Evolutionary conservation across 129 eudicot genomes (phyloP).

Genomic region (Arctium minus): DNA sequence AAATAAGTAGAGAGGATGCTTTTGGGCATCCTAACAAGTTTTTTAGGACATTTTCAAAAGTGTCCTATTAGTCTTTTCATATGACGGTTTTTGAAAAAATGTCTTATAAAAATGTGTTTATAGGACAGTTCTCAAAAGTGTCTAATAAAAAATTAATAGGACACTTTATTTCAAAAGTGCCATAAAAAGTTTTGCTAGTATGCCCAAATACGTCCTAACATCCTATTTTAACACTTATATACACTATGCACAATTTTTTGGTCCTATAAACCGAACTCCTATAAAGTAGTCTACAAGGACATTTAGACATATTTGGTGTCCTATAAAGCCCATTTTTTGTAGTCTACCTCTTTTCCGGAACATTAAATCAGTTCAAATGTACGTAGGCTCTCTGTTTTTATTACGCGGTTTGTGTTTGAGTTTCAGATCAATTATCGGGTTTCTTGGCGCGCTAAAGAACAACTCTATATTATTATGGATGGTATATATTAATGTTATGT

Average conservation of each 20-base stretch:
- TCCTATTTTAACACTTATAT: not conserved
- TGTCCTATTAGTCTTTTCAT: not conserved
- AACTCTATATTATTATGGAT: slow-evolving; percentile 85
- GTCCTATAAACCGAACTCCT: not conserved
- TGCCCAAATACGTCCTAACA: not conserved
- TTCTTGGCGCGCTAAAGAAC: slow-evolving; percentile 87
- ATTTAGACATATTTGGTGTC: not conserved
- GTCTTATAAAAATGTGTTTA: not conserved
- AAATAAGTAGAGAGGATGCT: not conserved
- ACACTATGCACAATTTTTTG: not conserved
- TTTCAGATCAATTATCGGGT: slow-evolving; percentile 85
- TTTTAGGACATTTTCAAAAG: not conserved
- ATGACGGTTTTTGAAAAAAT: not conserved
- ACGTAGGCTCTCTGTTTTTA: not conserved
- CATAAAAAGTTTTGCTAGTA: not conserved
- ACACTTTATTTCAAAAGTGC: not conserved
- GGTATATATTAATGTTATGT: slow-evolving; percentile 52
- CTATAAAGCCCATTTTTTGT: not conserved
- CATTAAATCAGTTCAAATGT: too few species aligned
- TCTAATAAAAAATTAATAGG: not conserved
- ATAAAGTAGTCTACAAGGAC: not conserved
- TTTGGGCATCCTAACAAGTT: not conserved
- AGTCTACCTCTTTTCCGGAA: not conserved
- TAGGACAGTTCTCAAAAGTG: too few species aligned
- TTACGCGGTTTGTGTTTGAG: not conserved